These are phyloP conservation scores for Colletotrichum kahawae DNA, from an alignment of 2,329 filamentous ascomycete genomes.

Conservation along the genomic window DNA sequence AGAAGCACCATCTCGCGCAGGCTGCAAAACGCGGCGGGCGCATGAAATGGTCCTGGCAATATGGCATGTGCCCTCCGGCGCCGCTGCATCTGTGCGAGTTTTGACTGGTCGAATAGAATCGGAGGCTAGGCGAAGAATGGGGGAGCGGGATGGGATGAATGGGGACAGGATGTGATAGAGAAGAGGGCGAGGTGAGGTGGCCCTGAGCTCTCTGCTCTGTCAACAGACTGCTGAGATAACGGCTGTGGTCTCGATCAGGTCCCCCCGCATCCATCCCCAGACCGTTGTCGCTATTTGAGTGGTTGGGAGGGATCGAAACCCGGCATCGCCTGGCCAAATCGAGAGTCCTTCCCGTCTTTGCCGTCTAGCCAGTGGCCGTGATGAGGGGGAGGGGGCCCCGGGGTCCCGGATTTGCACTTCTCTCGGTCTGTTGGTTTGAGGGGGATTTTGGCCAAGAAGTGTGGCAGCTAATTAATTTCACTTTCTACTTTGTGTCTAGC, in stretches of 20 bases:
- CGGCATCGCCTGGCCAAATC: neutral
- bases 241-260: neutral
- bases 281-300: neutral
- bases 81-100: neutral
- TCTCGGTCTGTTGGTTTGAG: neutral
- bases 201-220: neutral
- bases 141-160: neutral
- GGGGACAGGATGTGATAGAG: neutral
- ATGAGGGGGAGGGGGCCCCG: neutral
- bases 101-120: neutral
- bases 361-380: neutral
- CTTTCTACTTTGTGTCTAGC: neutral
- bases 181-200: neutral
- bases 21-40: neutral
- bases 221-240: neutral
- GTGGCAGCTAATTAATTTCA: neutral
- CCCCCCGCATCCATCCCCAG: neutral
- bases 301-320: neutral
- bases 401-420: neutral
- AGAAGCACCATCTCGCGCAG: neutral
- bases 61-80: neutral
- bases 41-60: neutral
- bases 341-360: neutral
- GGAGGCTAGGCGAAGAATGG: neutral
- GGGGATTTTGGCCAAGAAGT: neutral